These are phyloP conservation scores for Hirsutella thompsonii DNA, from an alignment of 2,329 filamentous ascomycete genomes.

Conservation along the genomic window DNA sequence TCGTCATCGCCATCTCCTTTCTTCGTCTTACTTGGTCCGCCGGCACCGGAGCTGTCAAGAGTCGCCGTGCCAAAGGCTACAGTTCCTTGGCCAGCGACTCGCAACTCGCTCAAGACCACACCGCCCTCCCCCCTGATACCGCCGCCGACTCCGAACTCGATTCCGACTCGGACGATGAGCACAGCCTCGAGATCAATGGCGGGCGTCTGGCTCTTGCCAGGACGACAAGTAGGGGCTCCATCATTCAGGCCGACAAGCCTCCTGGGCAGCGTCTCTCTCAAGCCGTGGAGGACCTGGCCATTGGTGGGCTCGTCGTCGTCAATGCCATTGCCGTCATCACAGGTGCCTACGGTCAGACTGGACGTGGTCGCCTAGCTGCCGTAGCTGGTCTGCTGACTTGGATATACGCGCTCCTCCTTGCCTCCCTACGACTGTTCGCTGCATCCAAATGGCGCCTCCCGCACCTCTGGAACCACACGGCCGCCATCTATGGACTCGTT, in stretches of 20 bases:
- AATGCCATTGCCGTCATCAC: conserved; percentile 53
- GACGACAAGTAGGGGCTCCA: conserved; percentile 47
- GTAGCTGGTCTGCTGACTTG: conserved; percentile 60
- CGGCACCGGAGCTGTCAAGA: conserved; percentile 37
- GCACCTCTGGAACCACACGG: conserved; percentile 85
- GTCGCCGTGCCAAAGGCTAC: conserved; percentile 42
- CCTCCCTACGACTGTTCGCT: conserved; percentile 56
- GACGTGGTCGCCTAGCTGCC: conserved; percentile 37
- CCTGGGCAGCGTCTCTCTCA: conserved; percentile 59
- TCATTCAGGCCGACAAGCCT: conserved; percentile 65
- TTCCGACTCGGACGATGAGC: conserved; percentile 44
- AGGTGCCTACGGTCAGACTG: conserved; percentile 43
- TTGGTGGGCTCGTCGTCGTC: conserved; percentile 57
- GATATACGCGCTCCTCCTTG: conserved; percentile 68
- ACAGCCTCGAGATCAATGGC: conserved; percentile 37
- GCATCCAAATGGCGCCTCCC: conserved; percentile 55
- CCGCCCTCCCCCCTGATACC: conserved; percentile 35
- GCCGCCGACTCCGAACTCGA: conserved; percentile 43
- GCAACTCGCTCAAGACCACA: conserved; percentile 29
- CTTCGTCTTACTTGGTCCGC: conserved; percentile 49
- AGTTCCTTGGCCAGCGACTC: conserved; percentile 34
- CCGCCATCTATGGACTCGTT: conserved; percentile 65
- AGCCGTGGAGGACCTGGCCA: conserved; percentile 60
- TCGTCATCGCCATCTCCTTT: conserved; percentile 57
- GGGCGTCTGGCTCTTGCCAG: conserved; percentile 46